These are phyloP conservation scores for Aegilops tauschii DNA, from an alignment of 176 grass and related monocot genomes.

Conservation along the genomic window DNA sequence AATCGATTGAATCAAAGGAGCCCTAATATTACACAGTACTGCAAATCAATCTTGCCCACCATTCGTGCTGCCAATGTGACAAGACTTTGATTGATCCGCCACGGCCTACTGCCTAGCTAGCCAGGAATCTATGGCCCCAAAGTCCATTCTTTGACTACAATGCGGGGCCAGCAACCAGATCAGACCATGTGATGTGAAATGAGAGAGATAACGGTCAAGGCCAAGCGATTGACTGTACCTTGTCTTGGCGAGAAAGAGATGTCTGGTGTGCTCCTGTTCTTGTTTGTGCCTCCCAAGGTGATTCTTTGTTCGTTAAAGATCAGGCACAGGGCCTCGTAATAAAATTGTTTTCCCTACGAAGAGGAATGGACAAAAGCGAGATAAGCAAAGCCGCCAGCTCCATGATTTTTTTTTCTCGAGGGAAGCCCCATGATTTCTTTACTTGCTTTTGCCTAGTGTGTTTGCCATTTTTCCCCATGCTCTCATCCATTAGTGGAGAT, in stretches of 20 bases:
- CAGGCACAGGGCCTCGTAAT: not conserved
- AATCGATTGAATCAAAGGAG: too few relatives aligned
- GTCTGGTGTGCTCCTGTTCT: not conserved
- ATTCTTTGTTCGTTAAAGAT: not conserved
- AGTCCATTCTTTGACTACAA: not conserved
- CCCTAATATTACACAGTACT: too few relatives aligned
- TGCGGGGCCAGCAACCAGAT: not conserved
- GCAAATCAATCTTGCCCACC: not conserved
- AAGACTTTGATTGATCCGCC: not conserved
- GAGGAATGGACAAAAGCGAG: not conserved
- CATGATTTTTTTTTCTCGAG: too few relatives aligned
- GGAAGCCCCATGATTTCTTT: too few relatives aligned
- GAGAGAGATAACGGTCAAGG: slow-evolving; percentile 27
- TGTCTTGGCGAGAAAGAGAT: slow-evolving; percentile 20
- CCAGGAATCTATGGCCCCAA: not conserved
- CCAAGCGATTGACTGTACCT: slow-evolving; percentile 36
- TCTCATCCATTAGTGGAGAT: too few relatives aligned
- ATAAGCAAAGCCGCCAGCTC: too few relatives aligned
- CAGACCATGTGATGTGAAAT: slow-evolving; percentile 2
- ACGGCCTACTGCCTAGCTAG: not conserved
- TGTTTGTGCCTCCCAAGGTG: slow-evolving; percentile 19
- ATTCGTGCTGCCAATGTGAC: not conserved
- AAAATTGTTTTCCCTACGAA: not conserved
- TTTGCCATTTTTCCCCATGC: too few relatives aligned
- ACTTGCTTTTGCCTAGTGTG: too few relatives aligned